Conservation (phyloP, 2,329 filamentous ascomycete genomes). For the Phialophora expanda region DNA sequence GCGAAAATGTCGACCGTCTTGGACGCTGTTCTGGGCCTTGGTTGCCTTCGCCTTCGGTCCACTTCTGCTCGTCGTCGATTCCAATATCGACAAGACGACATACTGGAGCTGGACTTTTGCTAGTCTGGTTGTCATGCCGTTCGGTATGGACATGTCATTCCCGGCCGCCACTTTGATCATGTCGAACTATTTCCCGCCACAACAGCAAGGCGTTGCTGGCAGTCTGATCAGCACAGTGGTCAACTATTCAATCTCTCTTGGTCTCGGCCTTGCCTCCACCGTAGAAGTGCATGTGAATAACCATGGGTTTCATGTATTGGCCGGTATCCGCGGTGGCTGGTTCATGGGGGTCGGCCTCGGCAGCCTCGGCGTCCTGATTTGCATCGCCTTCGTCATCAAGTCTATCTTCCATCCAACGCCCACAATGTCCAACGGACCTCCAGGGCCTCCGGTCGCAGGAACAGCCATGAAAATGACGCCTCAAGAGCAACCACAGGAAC, state of each 20-base stretch:
- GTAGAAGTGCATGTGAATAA: slow-evolving; percentile 39
- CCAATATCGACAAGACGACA: slow-evolving; percentile 43
- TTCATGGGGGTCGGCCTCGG: slow-evolving; percentile 40
- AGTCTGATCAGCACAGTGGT: slow-evolving; percentile 41
- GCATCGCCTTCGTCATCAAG: slow-evolving; percentile 31
- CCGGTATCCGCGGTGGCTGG: slow-evolving; percentile 40
- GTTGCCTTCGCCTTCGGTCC: slow-evolving; percentile 41
- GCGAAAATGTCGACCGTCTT: slow-evolving; percentile 39
- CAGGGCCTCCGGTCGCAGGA: slow-evolving; percentile 7
- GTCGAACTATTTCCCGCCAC: slow-evolving; percentile 40
- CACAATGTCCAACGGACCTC: slow-evolving; percentile 20
- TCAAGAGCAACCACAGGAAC: slow-evolving; percentile 5
- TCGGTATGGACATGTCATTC: slow-evolving; percentile 41
- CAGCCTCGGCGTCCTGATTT: slow-evolving; percentile 35
- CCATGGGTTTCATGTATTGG: slow-evolving; percentile 34
- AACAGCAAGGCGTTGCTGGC: slow-evolving; percentile 41
- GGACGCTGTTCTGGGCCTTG: slow-evolving; percentile 48
- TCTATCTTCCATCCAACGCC: slow-evolving; percentile 27
- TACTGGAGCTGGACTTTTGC: slow-evolving; percentile 71
- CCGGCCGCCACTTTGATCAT: slow-evolving; percentile 41
- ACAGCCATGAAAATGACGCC: slow-evolving; percentile 16
- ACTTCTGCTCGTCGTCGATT: slow-evolving; percentile 41
- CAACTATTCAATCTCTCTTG: slow-evolving; percentile 42
- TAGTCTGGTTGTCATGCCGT: slow-evolving; percentile 62
- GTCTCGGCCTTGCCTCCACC: slow-evolving; percentile 40